Evolutionary conservation across 805 yeast genomes (phyloP), one percentile per base, ranked within the genome.

Genomic region (Starmerella potacharoeniae): DNA sequence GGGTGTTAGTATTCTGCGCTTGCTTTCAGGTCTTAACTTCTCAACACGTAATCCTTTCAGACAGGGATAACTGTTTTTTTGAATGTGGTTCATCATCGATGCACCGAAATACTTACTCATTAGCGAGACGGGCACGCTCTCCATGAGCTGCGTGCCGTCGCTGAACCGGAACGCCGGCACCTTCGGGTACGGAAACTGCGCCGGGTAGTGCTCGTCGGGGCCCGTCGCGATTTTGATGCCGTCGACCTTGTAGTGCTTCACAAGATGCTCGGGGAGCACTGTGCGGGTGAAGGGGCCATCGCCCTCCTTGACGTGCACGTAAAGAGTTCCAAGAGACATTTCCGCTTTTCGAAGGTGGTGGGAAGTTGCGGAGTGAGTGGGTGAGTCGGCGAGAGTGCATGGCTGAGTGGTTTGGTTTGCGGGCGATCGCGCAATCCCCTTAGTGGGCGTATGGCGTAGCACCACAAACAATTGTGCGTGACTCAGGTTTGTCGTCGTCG

Each of bases 61-160:
- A 71, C 74, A 71, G 74, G 74, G 74, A 71, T 71, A 70, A 71
- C 73, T 69, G 71, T 64, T 61, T 57, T 22, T 57, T 60, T 56
- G 60, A 55, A 54, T 41, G 51, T 51, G 58, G 62, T 60, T 69
- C 73, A 70, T 70, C 65, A 64, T 53, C n/a, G 49, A 46, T 46
- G 49, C 49, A 34, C 49, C 49, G 30, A 8, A 36, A 49, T 55
- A 71, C 75, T 67, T 70, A 72, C 75, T 65, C 73, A 83, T 80
- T 69, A 76, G 63, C 58, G 75, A 62, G 66, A 84, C 73, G 64
- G 90, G 87, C 64, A 81, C 74, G 59, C 75, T 72, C 76, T 84
- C 89, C 63, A 74, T 72, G 64, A 84, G 74, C 66, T 76, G 75
- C 74, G 74, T 76, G 42, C 90, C 90, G 66, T 82, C 78, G 58